phyloP scores from a whole-genome alignment of 352 stramenopile species.

The Globisporangium megalacanthum region DNA sequence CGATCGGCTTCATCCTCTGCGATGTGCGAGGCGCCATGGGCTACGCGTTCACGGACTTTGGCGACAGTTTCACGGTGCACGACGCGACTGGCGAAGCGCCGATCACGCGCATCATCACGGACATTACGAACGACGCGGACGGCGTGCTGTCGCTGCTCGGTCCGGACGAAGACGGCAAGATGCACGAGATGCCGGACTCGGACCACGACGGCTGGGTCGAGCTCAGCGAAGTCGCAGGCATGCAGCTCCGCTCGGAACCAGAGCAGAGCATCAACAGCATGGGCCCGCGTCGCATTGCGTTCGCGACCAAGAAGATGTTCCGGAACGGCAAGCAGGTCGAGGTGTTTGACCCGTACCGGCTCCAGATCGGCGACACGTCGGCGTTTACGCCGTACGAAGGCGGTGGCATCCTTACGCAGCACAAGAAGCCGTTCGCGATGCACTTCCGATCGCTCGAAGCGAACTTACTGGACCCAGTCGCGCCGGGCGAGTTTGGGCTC shows the following conservation, averaged over 20 bases:
- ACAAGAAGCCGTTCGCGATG: slow-evolving; percentile 78
- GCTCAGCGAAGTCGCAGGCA: slow-evolving; percentile 80
- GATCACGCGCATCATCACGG: slow-evolving; percentile 85
- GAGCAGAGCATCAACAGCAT: slow-evolving; percentile 72
- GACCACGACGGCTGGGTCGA: slow-evolving; percentile 83
- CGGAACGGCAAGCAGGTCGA: slow-evolving; percentile 82
- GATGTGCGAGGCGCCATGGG: slow-evolving; percentile 74
- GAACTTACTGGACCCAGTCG: slow-evolving; percentile 56
- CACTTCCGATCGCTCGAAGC: slow-evolving; percentile 75
- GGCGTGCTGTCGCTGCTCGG: slow-evolving; percentile 70
- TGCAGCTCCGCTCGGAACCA: slow-evolving; percentile 54
- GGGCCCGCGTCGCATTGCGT: slow-evolving; percentile 68
- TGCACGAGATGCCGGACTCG: slow-evolving; percentile 85
- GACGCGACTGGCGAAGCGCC: slow-evolving; percentile 77
- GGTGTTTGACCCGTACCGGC: slow-evolving; percentile 77
- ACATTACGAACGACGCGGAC: slow-evolving; percentile 80
- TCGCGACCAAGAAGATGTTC: slow-evolving; percentile 83
- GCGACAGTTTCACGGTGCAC: slow-evolving; percentile 67
- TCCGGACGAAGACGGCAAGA: slow-evolving; percentile 81
- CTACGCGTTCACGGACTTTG: slow-evolving; percentile 81
- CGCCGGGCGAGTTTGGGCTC: slow-evolving; percentile 65
- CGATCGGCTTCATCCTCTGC: slow-evolving; percentile 79
- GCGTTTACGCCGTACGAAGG: slow-evolving; percentile 78
- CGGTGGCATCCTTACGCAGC: slow-evolving; percentile 73
- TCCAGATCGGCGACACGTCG: slow-evolving; percentile 81